Evolutionary conservation across 768 basidiomycete species (phyloP), one percentile per base, ranked within the genome.

Genomic region (Nidula microcarpa): DNA sequence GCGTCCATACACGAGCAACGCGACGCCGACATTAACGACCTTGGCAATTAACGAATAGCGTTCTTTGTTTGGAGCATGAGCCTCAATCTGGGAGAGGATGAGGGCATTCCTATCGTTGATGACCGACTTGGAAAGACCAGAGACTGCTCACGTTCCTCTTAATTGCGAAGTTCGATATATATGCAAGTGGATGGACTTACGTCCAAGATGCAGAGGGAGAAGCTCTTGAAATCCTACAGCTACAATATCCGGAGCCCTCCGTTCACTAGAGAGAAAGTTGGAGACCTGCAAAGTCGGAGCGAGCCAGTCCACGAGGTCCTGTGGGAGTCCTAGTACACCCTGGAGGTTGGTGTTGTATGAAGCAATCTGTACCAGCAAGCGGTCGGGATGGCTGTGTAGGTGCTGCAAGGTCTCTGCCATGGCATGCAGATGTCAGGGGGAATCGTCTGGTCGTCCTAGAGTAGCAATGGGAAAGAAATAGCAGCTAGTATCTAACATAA

Each of bases 211-310:
- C 2, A 98, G 76, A 5, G 94, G 94, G 10, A 96, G 76, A 23
- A 97, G 76, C 66, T 98, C 96, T 66, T 98, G 96, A 58, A 97
- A 94, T 2, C 92, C 93, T 50, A 98, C 88, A 5, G 87, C 94
- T 41, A 96, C 80, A 33, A 95, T 81, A 65, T 94, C 93, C 39
- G 94, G 92, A 5, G 90, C 82, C 53, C 83, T 73, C 51, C 70
- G 68, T 62, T 81, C 74, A 50, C 76, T 79, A 34, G 86, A 76
- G 33, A 91, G 82, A 69, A 91, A 85, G 50, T 74, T 74, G 36
- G 89, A 87, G 6, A 90, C 87, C 53, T 85, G 84, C 7, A 94
- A 69, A 0, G 90, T 89, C 32, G 94, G 93, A 3, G 83, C 76
- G 23, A 98, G 81, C 95, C 95, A 98, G 71, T 91, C 88, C 3